Conservation (phyloP, 2,329 filamentous ascomycete genomes). For the Sporothrix humicola region DNA sequence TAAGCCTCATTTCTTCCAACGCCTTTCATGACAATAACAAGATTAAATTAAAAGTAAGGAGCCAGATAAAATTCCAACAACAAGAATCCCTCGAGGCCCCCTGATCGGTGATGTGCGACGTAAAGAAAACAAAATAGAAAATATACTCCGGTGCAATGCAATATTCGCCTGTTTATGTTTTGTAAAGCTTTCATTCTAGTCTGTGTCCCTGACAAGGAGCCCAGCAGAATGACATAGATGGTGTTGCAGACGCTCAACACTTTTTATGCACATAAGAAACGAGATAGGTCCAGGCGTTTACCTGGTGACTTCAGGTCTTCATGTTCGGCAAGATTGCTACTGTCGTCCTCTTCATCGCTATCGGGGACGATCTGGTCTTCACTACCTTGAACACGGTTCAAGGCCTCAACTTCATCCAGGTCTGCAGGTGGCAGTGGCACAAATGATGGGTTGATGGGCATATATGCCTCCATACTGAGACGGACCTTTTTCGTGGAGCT, state of each 20-base stretch:
- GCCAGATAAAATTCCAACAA: not conserved
- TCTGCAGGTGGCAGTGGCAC: conserved; percentile 62
- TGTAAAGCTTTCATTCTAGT: not conserved
- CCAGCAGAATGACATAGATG: not conserved
- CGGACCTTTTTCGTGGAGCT: conserved; percentile 36
- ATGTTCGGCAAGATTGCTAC: not conserved
- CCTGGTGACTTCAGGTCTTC: no score
- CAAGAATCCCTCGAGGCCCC: not conserved
- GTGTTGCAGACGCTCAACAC: not conserved
- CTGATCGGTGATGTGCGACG: not conserved
- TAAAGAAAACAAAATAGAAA: not conserved
- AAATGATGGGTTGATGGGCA: conserved; percentile 58
- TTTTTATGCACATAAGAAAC: conserved; percentile 51
- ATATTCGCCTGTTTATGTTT: not conserved
- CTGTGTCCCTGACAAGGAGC: not conserved
- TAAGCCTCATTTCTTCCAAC: no score
- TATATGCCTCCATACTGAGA: conserved; percentile 27
- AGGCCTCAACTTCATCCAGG: conserved; percentile 57
- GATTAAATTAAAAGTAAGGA: not conserved
- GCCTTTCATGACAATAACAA: not conserved
- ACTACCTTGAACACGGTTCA: conserved; percentile 57
- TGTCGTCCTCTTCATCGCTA: conserved; percentile 56
- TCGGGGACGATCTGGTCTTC: conserved; percentile 63
- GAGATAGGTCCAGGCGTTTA: conserved; percentile 54
- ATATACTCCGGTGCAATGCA: conserved; percentile 13